Percentiles rank a stretch among this genome's conserved stretches.
Evolutionary conservation across 805 yeast genomes (phyloP).

Genomic region (Wickerhamiella parazyma): DNA sequence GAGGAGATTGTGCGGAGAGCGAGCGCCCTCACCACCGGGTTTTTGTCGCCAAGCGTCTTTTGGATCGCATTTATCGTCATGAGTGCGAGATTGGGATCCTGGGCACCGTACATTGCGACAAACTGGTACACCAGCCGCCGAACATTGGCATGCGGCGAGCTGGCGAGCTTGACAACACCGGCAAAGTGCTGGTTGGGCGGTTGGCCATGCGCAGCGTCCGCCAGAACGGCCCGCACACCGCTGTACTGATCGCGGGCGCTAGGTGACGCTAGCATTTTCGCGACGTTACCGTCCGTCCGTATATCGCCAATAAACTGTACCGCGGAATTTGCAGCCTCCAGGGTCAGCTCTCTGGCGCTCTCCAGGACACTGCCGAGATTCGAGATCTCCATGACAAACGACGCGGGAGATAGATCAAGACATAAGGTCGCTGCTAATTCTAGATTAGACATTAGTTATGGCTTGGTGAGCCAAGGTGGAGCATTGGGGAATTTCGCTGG

Average conservation of each 20-base stretch:
- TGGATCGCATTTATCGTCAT: slow-evolving; percentile 86
- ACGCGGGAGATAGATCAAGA: background rate
- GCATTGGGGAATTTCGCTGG: too few relatives aligned
- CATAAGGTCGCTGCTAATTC: too few relatives aligned
- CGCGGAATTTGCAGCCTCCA: slow-evolving; percentile 75
- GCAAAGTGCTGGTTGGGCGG: slow-evolving; percentile 40
- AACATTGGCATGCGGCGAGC: slow-evolving; percentile 49
- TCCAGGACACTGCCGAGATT: slow-evolving; percentile 54
- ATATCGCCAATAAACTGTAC: slow-evolving; percentile 46
- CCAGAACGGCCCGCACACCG: slow-evolving; percentile 43
- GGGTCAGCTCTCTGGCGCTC: slow-evolving; percentile 63
- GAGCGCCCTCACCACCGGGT: slow-evolving; percentile 53
- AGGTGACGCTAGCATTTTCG: slow-evolving; percentile 51
- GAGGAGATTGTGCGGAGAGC: slow-evolving; percentile 72
- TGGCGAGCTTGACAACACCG: slow-evolving; percentile 77
- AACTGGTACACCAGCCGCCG: slow-evolving; percentile 67
- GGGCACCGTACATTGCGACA: slow-evolving; percentile 61
- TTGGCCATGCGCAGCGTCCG: slow-evolving; percentile 21
- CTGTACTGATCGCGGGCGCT: slow-evolving; percentile 47
- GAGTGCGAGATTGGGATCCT: slow-evolving; percentile 79
- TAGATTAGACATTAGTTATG: too few relatives aligned
- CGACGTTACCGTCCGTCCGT: slow-evolving; percentile 45
- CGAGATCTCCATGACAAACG: slow-evolving; percentile 9
- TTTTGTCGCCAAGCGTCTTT: slow-evolving; percentile 58
- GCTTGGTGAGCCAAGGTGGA: too few relatives aligned